Percentiles rank a stretch among this genome's conserved stretches.
Conservation (phyloP, 805 yeast species). For the Yarrowia osloensis region DNA sequence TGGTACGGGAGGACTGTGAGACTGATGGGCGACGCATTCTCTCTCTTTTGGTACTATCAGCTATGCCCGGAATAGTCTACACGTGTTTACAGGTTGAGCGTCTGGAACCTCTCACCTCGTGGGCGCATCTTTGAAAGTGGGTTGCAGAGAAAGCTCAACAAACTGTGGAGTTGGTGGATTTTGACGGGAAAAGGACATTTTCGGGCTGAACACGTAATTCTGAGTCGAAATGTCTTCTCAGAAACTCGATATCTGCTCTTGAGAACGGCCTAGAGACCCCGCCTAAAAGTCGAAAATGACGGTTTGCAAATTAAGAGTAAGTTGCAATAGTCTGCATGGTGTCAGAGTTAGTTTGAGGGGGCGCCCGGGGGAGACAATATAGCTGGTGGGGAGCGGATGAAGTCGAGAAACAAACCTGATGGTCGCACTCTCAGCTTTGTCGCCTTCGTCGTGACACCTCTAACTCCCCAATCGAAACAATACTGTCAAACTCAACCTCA, state of each 20-base stretch:
- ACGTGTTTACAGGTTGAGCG: no score
- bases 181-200: neutral
- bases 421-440: neutral
- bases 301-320: slow-evolving; percentile 22
- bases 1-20: no score
- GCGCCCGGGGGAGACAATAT: neutral
- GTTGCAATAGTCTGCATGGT: slow-evolving; percentile 9
- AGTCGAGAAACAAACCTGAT: neutral
- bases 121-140: no score
- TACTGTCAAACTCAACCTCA: neutral
- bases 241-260: neutral
- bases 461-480: neutral
- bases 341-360: neutral
- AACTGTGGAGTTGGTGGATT: neutral
- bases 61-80: no score
- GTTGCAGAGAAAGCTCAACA: no score
- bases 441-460: neutral
- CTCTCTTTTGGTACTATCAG: no score
- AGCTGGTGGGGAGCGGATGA: neutral
- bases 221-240: neutral
- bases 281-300: slow-evolving; percentile 11
- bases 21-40: no score
- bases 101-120: no score
- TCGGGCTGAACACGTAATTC: neutral
- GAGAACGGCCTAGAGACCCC: no score